A percentile compares a stretch with the other conserved stretches of the same genome.
phyloP scores from a whole-genome alignment of 495 filamentous ascomycete species.

The Platismatia glauca region DNA sequence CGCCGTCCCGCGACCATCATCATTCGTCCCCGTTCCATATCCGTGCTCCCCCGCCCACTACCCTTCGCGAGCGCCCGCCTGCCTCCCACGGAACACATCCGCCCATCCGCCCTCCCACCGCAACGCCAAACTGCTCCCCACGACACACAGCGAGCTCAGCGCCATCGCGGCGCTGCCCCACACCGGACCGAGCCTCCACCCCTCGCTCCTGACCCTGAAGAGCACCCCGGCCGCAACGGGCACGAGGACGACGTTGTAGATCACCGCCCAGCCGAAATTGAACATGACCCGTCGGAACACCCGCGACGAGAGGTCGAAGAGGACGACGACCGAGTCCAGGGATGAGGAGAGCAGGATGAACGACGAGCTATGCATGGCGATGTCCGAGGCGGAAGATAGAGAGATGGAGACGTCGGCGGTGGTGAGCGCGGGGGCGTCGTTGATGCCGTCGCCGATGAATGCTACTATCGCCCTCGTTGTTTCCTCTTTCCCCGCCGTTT shows the following conservation, averaged over 20 bases:
- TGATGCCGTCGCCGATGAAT: constrained; percentile 80
- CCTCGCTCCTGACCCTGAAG: constrained; percentile 43
- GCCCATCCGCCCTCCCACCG: constrained; percentile 32
- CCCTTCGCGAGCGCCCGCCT: neutral
- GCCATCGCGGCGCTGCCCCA: constrained; percentile 89
- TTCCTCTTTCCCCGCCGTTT: constrained; percentile 33
- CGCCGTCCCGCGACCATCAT: neutral
- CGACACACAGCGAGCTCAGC: constrained; percentile 71
- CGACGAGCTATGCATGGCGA: constrained; percentile 70
- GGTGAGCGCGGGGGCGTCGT: constrained; percentile 76
- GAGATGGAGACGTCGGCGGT: constrained; percentile 77
- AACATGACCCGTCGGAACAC: constrained; percentile 74
- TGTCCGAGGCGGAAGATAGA: constrained; percentile 74
- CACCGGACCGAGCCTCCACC: constrained; percentile 57
- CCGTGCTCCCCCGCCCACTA: neutral
- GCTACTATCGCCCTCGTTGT: constrained; percentile 38
- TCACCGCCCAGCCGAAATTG: constrained; percentile 84
- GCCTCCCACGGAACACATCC: neutral
- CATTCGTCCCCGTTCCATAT: neutral
- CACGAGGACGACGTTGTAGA: constrained; percentile 74
- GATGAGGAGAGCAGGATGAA: constrained; percentile 79
- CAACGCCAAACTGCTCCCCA: constrained; percentile 61
- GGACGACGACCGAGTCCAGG: constrained; percentile 57
- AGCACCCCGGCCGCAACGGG: constrained; percentile 77
- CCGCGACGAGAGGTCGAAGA: constrained; percentile 58